phyloP scores from a whole-genome alignment of 1,284 basidiomycete species.

The Sporisorium graminicola region DNA sequence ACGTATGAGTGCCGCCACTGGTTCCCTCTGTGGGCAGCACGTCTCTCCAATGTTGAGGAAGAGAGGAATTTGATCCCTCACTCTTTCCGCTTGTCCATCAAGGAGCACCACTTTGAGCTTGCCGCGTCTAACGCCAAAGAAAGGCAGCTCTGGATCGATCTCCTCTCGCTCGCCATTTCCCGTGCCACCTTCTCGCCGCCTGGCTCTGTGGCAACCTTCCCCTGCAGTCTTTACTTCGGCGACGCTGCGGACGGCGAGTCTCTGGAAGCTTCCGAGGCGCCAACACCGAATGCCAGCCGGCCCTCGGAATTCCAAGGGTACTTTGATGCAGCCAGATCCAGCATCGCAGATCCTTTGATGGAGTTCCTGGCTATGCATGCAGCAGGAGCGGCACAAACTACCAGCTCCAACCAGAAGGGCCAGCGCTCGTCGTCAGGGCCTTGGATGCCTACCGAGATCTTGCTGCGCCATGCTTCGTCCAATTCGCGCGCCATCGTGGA shows the following conservation, averaged over 20 bases:
- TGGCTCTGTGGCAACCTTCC: conserved; percentile 51
- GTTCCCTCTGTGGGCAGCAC: conserved; percentile 65
- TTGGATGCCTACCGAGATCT: conserved; percentile 57
- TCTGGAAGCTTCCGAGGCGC: conserved; percentile 37
- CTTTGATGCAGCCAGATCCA: conserved; percentile 22
- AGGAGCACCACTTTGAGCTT: conserved; percentile 67
- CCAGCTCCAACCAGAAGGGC: conserved; percentile 30
- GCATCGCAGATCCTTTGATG: conserved; percentile 42
- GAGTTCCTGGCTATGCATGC: conserved; percentile 56
- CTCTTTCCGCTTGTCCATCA: conserved; percentile 61
- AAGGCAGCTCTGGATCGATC: conserved; percentile 58
- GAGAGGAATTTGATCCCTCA: conserved; percentile 55
- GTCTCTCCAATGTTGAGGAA: conserved; percentile 49
- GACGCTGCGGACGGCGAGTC: conserved; percentile 27
- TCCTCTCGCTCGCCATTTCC: conserved; percentile 55
- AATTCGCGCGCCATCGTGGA: conserved; percentile 61
- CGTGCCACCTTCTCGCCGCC: conserved; percentile 44
- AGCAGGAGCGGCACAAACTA: conserved; percentile 36
- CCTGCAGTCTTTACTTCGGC: conserved; percentile 57
- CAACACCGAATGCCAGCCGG: conserved; percentile 47
- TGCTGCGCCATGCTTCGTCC: conserved; percentile 59
- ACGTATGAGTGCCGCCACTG: conserved; percentile 64
- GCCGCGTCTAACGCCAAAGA: conserved; percentile 63
- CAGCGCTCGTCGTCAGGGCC: conserved; percentile 35
- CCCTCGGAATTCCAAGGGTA: conserved; percentile 37